Evolutionary conservation across 768 basidiomycete species (phyloP).

Genomic region (Lenzites betulinus): DNA sequence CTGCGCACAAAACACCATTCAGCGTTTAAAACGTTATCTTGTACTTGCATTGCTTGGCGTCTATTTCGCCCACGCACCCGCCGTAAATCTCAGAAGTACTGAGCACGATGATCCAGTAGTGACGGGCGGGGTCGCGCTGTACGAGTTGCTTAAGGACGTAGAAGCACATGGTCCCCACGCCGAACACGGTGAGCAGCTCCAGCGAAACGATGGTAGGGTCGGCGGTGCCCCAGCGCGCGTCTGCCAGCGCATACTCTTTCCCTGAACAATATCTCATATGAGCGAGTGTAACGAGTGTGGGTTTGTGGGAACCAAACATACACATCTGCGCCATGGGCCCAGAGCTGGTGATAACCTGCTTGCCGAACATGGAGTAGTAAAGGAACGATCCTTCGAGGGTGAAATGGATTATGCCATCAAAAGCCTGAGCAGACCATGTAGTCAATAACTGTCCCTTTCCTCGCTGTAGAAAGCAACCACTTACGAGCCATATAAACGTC

Average conservation of each 20-base stretch:
- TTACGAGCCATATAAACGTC: constrained; percentile 80
- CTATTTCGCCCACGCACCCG: constrained; percentile 48
- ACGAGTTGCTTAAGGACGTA: constrained; percentile 70
- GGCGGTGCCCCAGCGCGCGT: constrained; percentile 78
- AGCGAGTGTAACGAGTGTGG: too few species aligned
- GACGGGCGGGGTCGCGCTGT: constrained; percentile 62
- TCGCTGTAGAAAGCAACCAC: too few species aligned
- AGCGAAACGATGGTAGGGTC: constrained; percentile 83
- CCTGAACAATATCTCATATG: constrained; percentile 41
- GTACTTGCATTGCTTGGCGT: too few species aligned
- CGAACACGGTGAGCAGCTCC: constrained; percentile 81
- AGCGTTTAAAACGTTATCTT: too few species aligned
- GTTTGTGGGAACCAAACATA: constrained; percentile 41
- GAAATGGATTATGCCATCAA: constrained; percentile 82
- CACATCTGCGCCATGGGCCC: constrained; percentile 77
- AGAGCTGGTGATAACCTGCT: constrained; percentile 65
- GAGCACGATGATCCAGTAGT: constrained; percentile 81
- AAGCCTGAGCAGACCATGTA: constrained; percentile 47
- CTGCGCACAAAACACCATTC: constrained; percentile 6
- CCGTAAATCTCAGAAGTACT: constrained; percentile 80
- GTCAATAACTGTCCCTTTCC: too few species aligned
- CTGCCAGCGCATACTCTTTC: constrained; percentile 81
- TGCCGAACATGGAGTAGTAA: constrained; percentile 73
- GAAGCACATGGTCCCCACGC: constrained; percentile 72
- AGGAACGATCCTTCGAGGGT: constrained; percentile 80